Evolutionary conservation across 2,329 filamentous ascomycete genomes (phyloP).

Genomic region (Xylariomycetidae sp.): DNA sequence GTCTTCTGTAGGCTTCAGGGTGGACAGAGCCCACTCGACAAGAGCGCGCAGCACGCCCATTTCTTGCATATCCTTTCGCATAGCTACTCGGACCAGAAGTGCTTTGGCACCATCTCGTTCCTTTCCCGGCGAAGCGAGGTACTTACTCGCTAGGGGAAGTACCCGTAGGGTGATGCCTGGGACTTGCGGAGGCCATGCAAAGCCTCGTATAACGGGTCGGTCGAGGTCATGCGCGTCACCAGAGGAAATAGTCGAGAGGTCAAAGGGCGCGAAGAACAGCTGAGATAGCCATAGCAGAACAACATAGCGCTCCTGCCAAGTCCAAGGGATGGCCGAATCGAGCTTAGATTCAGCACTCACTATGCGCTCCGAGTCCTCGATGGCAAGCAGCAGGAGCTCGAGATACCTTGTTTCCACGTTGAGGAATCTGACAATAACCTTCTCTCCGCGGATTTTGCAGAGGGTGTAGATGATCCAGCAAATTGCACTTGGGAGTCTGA

Average conservation of each 20-base stretch:
- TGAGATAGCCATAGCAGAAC: constrained; percentile 84
- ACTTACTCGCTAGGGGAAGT: constrained; percentile 63
- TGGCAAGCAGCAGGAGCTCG: constrained; percentile 68
- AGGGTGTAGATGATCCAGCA: constrained; percentile 80
- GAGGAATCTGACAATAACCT: constrained; percentile 84
- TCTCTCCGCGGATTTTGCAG: constrained; percentile 90
- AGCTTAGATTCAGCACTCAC: constrained; percentile 5
- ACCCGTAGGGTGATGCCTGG: constrained; percentile 67
- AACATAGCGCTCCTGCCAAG: constrained; percentile 87
- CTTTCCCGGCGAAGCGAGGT: constrained; percentile 72
- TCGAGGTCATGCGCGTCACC: constrained; percentile 42
- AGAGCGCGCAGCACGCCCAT: constrained; percentile 64
- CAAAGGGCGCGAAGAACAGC: constrained; percentile 80
- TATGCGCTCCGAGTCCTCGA: constrained; percentile 55
- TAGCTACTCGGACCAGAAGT: constrained; percentile 73
- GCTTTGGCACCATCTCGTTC: constrained; percentile 83
- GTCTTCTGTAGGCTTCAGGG: constrained; percentile 42
- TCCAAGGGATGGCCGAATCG: constrained; percentile 36
- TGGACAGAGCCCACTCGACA: constrained; percentile 63
- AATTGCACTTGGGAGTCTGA: constrained; percentile 62
- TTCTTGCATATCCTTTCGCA: constrained; percentile 81
- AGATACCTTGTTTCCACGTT: constrained; percentile 85
- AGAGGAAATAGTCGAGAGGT: constrained; percentile 77
- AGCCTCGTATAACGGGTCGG: constrained; percentile 35
- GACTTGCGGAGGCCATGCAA: constrained; percentile 52